Evolutionary conservation across 768 basidiomycete genomes (phyloP).

Genomic region (Gyrodon lividus): DNA sequence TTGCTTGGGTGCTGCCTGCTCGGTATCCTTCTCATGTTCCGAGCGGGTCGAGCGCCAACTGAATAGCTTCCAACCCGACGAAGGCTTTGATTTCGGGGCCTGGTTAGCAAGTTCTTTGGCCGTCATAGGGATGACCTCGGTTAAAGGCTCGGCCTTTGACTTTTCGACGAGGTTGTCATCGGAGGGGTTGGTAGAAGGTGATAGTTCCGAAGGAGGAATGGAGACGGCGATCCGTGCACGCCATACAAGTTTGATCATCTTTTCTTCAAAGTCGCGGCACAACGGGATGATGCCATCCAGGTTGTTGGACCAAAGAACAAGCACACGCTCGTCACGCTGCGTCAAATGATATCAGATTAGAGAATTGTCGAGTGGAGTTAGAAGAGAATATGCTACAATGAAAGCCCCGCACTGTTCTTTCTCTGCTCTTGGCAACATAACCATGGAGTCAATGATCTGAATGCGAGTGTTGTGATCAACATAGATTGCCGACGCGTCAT

Average conservation of each 20-base stretch:
- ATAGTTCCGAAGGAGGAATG: conserved; percentile 34
- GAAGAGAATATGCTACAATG: conserved; percentile 47
- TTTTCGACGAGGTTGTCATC: conserved; percentile 58
- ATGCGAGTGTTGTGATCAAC: conserved; percentile 82
- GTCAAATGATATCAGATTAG: conserved; percentile 3
- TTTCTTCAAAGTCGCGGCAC: conserved; percentile 71
- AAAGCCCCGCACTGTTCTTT: conserved; percentile 93
- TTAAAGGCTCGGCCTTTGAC: conserved; percentile 22
- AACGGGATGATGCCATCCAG: conserved; percentile 76
- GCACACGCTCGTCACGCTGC: conserved; percentile 79
- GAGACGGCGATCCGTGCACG: conserved; percentile 40
- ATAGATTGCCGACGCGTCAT: conserved; percentile 60
- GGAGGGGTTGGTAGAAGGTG: conserved; percentile 50
- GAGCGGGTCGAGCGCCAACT: conserved; percentile 51
- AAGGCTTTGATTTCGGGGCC: neutral
- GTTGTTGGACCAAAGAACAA: conserved; percentile 84
- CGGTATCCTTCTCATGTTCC: conserved; percentile 41
- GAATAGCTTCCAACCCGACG: conserved; percentile 25
- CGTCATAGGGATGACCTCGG: conserved; percentile 14
- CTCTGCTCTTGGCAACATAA: conserved; percentile 69
- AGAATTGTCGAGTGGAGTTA: neutral
- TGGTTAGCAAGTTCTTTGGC: conserved; percentile 2
- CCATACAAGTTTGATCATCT: conserved; percentile 84
- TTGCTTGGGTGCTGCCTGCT: conserved; percentile 43
- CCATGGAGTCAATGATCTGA: conserved; percentile 75